Conservation (phyloP, 257 asterid species). For the Phtheirospermum japonicum region DNA sequence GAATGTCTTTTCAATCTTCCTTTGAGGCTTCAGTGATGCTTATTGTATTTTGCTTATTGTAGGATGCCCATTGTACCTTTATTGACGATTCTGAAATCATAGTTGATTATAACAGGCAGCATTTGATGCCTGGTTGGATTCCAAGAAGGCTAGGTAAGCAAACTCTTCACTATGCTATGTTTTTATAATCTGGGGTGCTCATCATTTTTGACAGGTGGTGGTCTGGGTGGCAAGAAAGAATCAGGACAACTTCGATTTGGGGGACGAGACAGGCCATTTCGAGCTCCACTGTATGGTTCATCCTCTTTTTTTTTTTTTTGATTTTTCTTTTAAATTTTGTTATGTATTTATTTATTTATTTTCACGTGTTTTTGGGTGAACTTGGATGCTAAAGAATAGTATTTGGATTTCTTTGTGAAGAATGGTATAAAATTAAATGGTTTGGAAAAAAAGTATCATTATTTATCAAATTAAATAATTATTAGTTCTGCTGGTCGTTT, state of each 20-base stretch:
- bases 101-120: constrained; percentile 94
- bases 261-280: constrained; percentile 93
- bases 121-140: constrained; percentile 98
- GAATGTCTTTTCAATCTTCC: constrained; percentile 13
- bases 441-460: not conserved
- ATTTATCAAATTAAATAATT: no score
- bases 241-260: constrained; percentile 98
- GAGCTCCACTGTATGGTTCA: constrained; percentile 71
- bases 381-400: not conserved
- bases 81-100: constrained; percentile 87
- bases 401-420: not conserved
- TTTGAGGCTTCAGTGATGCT: constrained; percentile 23
- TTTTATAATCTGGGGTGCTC: constrained; percentile 13
- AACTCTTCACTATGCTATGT: constrained; percentile 7
- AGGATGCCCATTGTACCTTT: constrained; percentile 82
- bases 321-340: no score
- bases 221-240: constrained; percentile 96
- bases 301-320: constrained; percentile 18
- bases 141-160: constrained; percentile 88
- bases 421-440: not conserved
- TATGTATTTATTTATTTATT: not conserved
- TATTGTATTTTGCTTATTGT: constrained; percentile 20
- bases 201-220: constrained; percentile 65
- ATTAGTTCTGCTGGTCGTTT: no score
- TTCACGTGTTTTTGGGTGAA: not conserved